Evolutionary conservation across 495 filamentous ascomycete genomes (phyloP).

Genomic region (Gamarada debralockiae): DNA sequence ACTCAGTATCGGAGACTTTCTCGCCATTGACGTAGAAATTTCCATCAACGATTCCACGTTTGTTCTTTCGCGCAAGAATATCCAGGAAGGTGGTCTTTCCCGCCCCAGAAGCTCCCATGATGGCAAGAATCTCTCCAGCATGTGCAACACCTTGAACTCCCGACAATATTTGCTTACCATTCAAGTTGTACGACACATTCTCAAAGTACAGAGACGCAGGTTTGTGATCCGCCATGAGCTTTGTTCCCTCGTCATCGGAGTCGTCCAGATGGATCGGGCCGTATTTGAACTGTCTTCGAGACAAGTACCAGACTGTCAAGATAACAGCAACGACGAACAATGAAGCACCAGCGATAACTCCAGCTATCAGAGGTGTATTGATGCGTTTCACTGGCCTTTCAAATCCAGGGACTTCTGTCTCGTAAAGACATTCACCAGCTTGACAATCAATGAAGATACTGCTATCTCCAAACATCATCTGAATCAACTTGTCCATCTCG

Average conservation of each 20-base stretch:
- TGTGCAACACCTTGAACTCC: slow-evolving; percentile 79
- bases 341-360: slow-evolving; percentile 82
- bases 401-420: slow-evolving; percentile 89
- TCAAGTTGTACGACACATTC: slow-evolving; percentile 80
- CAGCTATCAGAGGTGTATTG: slow-evolving; percentile 94
- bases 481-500: slow-evolving; percentile 85
- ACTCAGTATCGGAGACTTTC: slow-evolving; percentile 79
- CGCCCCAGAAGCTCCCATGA: slow-evolving; percentile 97
- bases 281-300: slow-evolving; percentile 65
- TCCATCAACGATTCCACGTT: slow-evolving; percentile 73
- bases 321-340: slow-evolving; percentile 86
- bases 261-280: slow-evolving; percentile 80
- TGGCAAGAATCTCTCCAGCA: slow-evolving; percentile 88
- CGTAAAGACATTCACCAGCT: slow-evolving; percentile 88
- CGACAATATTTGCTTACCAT: slow-evolving; percentile 80
- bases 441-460: slow-evolving; percentile 81
- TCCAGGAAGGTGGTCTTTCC: slow-evolving; percentile 98
- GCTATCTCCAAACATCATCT: slow-evolving; percentile 80
- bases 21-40: slow-evolving; percentile 95
- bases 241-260: slow-evolving; percentile 82
- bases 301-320: slow-evolving; percentile 83
- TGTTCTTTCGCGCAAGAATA: slow-evolving; percentile 96
- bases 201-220: slow-evolving; percentile 86
- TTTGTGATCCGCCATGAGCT: slow-evolving; percentile 85
- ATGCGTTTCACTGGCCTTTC: slow-evolving; percentile 86